Conservation (phyloP, 345 rosid species). For the Erucastrum elatum region DNA sequence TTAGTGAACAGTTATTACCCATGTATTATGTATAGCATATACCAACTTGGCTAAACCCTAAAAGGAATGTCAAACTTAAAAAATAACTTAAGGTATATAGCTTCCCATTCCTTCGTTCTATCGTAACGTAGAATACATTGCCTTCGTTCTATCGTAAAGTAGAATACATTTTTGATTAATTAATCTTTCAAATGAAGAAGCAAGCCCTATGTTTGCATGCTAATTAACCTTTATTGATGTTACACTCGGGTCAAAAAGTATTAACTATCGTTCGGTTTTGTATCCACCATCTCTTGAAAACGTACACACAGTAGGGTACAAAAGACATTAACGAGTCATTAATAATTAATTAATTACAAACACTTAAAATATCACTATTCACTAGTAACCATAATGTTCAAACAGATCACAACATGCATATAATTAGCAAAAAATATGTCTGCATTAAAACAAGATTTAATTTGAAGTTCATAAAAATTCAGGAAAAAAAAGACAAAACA, state of each 20-base stretch:
- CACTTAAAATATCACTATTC: too few species aligned
- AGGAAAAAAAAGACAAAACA: not conserved
- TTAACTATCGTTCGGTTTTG: slow-evolving; percentile 27
- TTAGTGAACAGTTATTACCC: not conserved
- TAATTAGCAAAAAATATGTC: not conserved
- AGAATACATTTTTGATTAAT: slow-evolving; percentile 14
- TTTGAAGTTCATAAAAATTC: not conserved
- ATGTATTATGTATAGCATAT: not conserved
- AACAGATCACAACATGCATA: not conserved
- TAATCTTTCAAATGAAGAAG: not conserved
- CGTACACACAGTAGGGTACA: too few species aligned
- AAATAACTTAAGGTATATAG: not conserved
- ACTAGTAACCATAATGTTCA: not conserved
- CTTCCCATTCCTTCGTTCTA: too few species aligned
- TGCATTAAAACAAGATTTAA: not conserved
- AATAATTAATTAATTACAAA: too few species aligned
- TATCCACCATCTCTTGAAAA: slow-evolving; percentile 9
- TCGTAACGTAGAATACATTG: too few species aligned
- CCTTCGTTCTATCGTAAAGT: slow-evolving; percentile 19
- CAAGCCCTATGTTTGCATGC: not conserved
- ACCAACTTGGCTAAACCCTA: not conserved
- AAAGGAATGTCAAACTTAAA: slow-evolving; percentile 24
- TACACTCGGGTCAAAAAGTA: slow-evolving; percentile 33
- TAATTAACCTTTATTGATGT: slow-evolving; percentile 27
- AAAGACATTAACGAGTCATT: too few species aligned